Percentiles rank a stretch among this genome's conserved stretches.
phyloP scores from a whole-genome alignment of 164 flowering plant species.

The Chimonanthus salicifolius region DNA sequence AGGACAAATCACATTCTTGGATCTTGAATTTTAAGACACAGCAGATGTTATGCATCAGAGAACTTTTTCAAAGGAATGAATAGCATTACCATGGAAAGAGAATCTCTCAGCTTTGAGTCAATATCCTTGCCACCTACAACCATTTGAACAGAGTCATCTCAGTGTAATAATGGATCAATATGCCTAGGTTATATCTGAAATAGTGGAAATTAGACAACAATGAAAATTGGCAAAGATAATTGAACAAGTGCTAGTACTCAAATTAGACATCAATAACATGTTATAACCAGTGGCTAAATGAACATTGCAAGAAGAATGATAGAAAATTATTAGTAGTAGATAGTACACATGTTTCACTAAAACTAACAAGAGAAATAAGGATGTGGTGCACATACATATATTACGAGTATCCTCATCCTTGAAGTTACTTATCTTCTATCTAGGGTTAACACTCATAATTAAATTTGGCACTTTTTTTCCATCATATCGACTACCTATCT shows the following conservation, averaged over 20 bases:
- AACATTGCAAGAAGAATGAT: not conserved
- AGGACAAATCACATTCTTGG: not conserved
- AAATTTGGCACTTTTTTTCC: no score
- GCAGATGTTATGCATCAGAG: not conserved
- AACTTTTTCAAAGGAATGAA: not conserved
- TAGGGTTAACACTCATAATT: no score
- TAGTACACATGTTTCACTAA: no score
- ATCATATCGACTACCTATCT: no score
- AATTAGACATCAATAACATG: no score
- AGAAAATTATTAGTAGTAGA: no score
- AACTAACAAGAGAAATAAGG: no score
- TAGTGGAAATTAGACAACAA: not conserved
- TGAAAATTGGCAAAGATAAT: not conserved
- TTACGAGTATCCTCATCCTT: no score
- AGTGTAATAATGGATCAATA: not conserved
- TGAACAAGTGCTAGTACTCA: not conserved
- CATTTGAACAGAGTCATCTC: constrained; percentile 7
- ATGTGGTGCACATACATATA: no score
- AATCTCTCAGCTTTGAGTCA: constrained; percentile 19
- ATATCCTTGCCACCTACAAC: constrained; percentile 23
- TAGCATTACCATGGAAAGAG: constrained; percentile 23
- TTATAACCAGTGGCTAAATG: not conserved
- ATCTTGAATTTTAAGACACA: not conserved
- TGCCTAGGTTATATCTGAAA: not conserved
- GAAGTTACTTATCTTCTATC: no score